Base-by-base conservation (phyloP, 2,329 filamentous ascomycete species). In the Polychaeton citri region DNA sequence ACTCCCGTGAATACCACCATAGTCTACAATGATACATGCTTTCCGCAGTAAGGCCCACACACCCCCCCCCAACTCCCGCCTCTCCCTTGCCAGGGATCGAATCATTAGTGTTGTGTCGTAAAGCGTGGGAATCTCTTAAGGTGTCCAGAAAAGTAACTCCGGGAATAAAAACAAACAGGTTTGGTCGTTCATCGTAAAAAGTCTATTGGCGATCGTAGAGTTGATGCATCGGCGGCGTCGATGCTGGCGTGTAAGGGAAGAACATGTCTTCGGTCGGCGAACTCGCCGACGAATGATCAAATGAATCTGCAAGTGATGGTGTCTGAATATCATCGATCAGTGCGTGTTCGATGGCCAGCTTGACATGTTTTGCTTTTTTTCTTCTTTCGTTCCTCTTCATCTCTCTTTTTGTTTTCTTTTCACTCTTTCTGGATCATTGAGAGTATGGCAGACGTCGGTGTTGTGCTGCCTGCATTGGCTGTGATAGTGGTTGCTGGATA, bases 301-400 rank as follows among this genome's bases (percentile, higher is more conserved):
- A 81, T 19, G 76, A 79, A 55, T 81, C 78, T 51, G 78, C 81
- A 49, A 85, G 72, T 53, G 81, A 77, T 62, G 81, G 81, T 59
- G 81, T 85, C 81, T 86, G 63, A 33, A 26, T 10, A 12, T 28
- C 24, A 28, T 28, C 24, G 28, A 49, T 54, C 47, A 56, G 51
- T 46, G 40, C 33, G 36, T 31, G 5, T 12, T 32, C 16, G 12
- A 28, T 28, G 24, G 15, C 24, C 24, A 28, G 4, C 24, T 15
- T 28, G 24, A n/a, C n/a, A n/a, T n/a, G n/a, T n/a, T n/a, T 19
- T 16, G 31, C 12, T 6, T 32, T 19, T 17, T 17, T 32, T 16
- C 8, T 32, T 8, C 31, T 6, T 8, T 19, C 6, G 16, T 4
- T 5, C 12, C 31, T 19, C 31, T 30, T 38, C 28, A 38, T 19